Base-by-base conservation (phyloP, 2,329 filamentous ascomycete genomes). In the Phyllosticta ampelicida region DNA sequence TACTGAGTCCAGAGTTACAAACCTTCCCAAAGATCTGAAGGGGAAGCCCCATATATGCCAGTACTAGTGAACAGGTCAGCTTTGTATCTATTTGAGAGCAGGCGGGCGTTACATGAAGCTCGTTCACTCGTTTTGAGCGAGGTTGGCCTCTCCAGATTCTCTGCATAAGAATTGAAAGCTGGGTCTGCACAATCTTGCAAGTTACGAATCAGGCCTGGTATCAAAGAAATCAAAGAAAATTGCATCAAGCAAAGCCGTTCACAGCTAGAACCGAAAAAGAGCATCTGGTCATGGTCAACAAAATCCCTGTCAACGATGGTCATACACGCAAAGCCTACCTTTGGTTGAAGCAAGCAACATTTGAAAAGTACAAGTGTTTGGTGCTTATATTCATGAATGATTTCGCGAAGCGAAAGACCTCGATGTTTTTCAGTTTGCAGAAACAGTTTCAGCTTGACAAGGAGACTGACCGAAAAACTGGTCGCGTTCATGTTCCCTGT, bases 171-270 rank as follows among this genome's bases (percentile, higher is more conserved):
- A 72, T 96, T 86, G 70, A 97, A 82, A 51, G 91, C 86, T n/a
- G 94, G 94, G 68, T 96, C 90, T 54, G 94, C 92, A 66, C 89
- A 95, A 74, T 99, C 94, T 73, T 95, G 86, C n/a, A 99, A 81
- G 66, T 87, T 90, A 67, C 89, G 85, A 67, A 97, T 85, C 59
- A 99, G 82, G 60, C 91, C 90, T 52, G 94, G 94, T 75, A 99
- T 95, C 67, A 99, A 79, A 56, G 92, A 96, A 65, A 99, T 86
- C 51, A 99, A 81, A 50, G 92, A 94, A 75, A 97, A 99, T 72
- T 99, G 57, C 11, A 55, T 48, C 10, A 59, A 49, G 30, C 57
- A 58, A 4, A 58, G 48, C 36, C 56, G 56, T 18, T 58, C 56
- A 26, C 56, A 58, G 13, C 53, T 49, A 5, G 56, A 90, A 62